Conservation (phyloP, 2,329 filamentous ascomycete genomes). For the Ramichloridium luteum region DNA sequence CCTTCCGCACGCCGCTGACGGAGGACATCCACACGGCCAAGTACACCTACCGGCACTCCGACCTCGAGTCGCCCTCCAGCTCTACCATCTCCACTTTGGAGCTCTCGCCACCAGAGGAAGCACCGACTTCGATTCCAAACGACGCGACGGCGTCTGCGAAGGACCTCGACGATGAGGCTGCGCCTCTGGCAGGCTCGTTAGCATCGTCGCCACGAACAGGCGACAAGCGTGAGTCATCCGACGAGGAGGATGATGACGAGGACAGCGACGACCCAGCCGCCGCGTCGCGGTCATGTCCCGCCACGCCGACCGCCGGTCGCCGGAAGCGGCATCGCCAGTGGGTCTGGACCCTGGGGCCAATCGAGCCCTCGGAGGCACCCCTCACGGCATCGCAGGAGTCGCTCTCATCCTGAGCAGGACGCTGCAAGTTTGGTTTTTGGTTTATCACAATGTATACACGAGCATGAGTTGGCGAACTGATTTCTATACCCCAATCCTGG, state of each 20-base stretch:
- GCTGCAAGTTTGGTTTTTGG: no score
- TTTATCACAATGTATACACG: no score
- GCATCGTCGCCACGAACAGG: slow-evolving; percentile 13
- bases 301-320: slow-evolving; percentile 42
- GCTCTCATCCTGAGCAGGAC: no score
- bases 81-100: slow-evolving; percentile 22
- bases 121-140: no score
- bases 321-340: slow-evolving; percentile 43
- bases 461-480: no score
- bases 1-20: slow-evolving; percentile 43
- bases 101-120: slow-evolving; percentile 12
- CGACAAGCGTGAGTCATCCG: slow-evolving; percentile 36
- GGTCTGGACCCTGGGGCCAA: slow-evolving; percentile 44
- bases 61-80: slow-evolving; percentile 35
- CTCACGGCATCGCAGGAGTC: no score
- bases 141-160: slow-evolving; percentile 2
- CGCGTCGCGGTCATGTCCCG: slow-evolving; percentile 38
- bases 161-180: slow-evolving; percentile 2
- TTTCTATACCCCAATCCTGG: no score
- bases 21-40: slow-evolving; percentile 46
- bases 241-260: slow-evolving; percentile 36
- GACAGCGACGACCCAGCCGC: no score
- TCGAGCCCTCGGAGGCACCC: slow-evolving; percentile 2
- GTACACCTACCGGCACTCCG: slow-evolving; percentile 45
- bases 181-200: no score